phyloP scores from a whole-genome alignment of 202 grass and related monocot species.

The Carex arenaria region DNA sequence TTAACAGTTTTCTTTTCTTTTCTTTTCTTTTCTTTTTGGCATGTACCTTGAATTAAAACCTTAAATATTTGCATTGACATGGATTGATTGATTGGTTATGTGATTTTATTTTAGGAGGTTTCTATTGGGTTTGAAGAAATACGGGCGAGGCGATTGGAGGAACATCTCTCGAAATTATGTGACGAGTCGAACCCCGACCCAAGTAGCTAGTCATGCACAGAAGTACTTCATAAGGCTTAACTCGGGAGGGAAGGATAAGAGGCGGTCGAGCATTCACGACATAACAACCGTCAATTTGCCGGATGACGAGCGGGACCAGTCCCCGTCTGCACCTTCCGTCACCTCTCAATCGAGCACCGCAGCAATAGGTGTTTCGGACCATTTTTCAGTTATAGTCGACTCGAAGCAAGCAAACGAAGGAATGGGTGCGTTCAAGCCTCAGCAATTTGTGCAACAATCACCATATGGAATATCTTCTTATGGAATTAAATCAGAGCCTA shows the following conservation, averaged over 20 bases:
- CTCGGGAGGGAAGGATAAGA: conserved; percentile 95
- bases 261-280: conserved; percentile 96
- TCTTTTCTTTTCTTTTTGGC: neutral
- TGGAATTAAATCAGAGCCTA: conserved; percentile 48
- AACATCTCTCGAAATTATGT: conserved; percentile 96
- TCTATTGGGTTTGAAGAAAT: conserved; percentile 83
- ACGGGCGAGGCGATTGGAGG: conserved; percentile 90
- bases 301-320: conserved; percentile 42
- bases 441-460: conserved; percentile 38
- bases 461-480: conserved; percentile 30
- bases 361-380: conserved; percentile 23
- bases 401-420: conserved; percentile 45
- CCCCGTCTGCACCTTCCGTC: conserved; percentile 45
- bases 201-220: conserved; percentile 96
- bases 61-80: neutral
- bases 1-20: neutral
- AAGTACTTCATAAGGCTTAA: conserved; percentile 97
- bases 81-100: neutral
- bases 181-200: conserved; percentile 77
- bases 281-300: conserved; percentile 91
- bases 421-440: conserved; percentile 38
- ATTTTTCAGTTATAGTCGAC: conserved; percentile 25
- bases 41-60: neutral
- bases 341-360: conserved; percentile 30
- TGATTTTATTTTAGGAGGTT: conserved; percentile 46